Evolutionary conservation across 305 asterid genomes (phyloP).

Genomic region (Andrographis paniculata): DNA sequence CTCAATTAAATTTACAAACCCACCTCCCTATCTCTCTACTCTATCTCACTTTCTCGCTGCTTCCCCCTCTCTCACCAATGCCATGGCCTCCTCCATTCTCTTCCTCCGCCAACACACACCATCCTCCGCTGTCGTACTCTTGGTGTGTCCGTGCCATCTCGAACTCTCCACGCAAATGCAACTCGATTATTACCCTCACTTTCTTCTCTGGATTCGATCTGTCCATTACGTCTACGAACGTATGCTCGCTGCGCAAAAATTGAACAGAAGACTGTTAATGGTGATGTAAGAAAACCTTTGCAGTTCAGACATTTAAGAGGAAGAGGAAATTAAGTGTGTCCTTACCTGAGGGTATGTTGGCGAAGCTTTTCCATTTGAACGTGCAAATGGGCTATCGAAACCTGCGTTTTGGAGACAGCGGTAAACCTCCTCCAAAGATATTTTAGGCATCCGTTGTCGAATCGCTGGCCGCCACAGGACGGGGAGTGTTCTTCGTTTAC

Average conservation of each 20-base stretch:
- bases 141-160: constrained; percentile 78
- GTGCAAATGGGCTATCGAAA: constrained; percentile 72
- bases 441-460: constrained; percentile 46
- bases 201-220: constrained; percentile 46
- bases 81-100: too few relatives aligned
- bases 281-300: neutral
- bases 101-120: too few relatives aligned
- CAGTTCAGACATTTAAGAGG: neutral
- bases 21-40: too few relatives aligned
- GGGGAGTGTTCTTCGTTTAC: constrained; percentile 34
- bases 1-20: too few relatives aligned
- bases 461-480: neutral
- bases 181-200: constrained; percentile 56
- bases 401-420: constrained; percentile 52
- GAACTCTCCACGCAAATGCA: constrained; percentile 56
- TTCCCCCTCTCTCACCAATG: too few relatives aligned
- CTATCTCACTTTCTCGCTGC: too few relatives aligned
- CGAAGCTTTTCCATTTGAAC: constrained; percentile 75
- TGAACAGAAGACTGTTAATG: too few relatives aligned
- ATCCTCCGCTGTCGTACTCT: constrained; percentile 60
- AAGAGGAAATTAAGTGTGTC: neutral
- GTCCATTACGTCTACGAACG: constrained; percentile 71
- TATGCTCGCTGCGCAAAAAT: constrained; percentile 49
- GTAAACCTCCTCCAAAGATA: constrained; percentile 67
- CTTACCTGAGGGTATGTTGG: constrained; percentile 68